Evolutionary conservation across 169 alveolate genomes (phyloP), one percentile per base, ranked within the genome.

Genomic region (Sarcocystis neurona): DNA sequence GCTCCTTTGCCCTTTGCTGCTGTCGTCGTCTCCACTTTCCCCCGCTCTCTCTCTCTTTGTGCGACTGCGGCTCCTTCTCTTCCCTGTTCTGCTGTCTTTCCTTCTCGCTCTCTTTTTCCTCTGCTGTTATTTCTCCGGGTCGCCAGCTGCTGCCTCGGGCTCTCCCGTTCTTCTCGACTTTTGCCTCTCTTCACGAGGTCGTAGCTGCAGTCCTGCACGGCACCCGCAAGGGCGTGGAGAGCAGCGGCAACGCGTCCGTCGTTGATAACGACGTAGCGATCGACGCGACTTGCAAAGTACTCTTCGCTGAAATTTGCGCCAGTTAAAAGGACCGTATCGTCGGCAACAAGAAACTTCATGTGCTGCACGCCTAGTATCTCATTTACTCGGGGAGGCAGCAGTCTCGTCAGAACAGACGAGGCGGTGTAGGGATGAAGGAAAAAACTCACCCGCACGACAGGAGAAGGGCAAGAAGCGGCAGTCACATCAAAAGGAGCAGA

Each of bases 281-380:
- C 92, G 2, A 46, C 66, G 15, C 92, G 48, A 44, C 79, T 50
- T 34, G 43, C 56, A 47, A 88, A 50, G 77, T 88, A 88, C 56
- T 80, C 80, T 27, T 53, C 84, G 75, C 92, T 80, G 47, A 77
- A 63, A 46, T 88, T 88, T 23, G 92, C 92, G 46, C 92, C 92
- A 27, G 92, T 88, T 32, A 88, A 78, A 53, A 88, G 75, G 32
- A 88, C 70, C 34, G 85, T 32, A 47, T 88, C 88, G 60, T 88
- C 92, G 37, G 58, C 78, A 20, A 88, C 88, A 12, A 88, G 34
- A 34, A 74, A 58, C 84, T 88, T 88, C 92, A 88, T 88, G 84
- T 88, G 92, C 75, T 88, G 92, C 41, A 82, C 85, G 8, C 92
- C 92, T 60, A 88, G 18, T 0, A 70, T 88, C 47, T 88, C 92